Base-by-base conservation (phyloP, 129 eudicot species). In the Chrysanthemum lavandulifolium region DNA sequence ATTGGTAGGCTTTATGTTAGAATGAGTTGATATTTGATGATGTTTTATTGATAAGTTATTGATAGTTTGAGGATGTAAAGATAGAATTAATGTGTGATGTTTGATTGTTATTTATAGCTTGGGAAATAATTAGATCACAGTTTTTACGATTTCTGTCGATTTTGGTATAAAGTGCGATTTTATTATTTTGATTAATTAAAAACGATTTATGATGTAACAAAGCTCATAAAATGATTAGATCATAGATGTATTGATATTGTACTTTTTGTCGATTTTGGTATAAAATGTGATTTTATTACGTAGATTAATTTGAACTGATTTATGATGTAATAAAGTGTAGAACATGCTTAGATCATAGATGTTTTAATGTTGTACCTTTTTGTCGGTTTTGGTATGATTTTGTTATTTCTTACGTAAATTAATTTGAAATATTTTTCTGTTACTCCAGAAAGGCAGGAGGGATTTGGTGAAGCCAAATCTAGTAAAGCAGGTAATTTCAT, bases 391-490 rank as follows among this genome's bases (percentile, higher is more conserved):
- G 25, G n/a, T 78, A 10, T 78, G 52, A 14, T 65, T 5, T 40
- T 68, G 40, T 61, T 74, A 0, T 23, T 61, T 70, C 15, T 74
- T 10, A 16, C 51, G 52, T 57, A n/a, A 49, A 43, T 33, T 71
- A 27, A 15, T 73, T 2, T 27, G 47, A 0, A 12, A 33, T 75
- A 1, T 14, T 62, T 72, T 1, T 55, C 13, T 13, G 61, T 14
- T 63, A 14, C 48, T 82, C 43, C 86, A 93, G 98, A 93, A 87
- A 73, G 75, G 82, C 81, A 86, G 96, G 82, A 80, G 81, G 67
- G 94, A 90, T 73, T 75, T 77, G 71, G 81, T 83, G 69, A 82
- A 75, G 25, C 78, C 85, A 33, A 82, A 67, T 81, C 79, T 89
- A 21, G 49, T 85, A n/a, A 81, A 84, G 40, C 83, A 90, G 99